Evolutionary conservation across 2,329 filamentous ascomycete genomes (phyloP), one percentile per base, ranked within the genome.

Genomic region (Fusarium floridanum): DNA sequence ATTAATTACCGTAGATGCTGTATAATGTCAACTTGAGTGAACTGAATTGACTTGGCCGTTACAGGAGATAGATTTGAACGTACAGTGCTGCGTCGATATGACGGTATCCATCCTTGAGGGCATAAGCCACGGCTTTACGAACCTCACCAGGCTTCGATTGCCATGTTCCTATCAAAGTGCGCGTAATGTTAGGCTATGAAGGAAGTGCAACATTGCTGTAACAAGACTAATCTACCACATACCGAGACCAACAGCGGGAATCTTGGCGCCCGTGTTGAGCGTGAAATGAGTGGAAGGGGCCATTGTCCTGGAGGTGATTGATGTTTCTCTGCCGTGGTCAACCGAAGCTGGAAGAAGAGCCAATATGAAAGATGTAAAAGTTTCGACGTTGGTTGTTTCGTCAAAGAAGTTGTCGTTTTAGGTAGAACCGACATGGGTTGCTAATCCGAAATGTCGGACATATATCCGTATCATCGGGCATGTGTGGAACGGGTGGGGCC

Each of bases 231-330:
- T 9, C 22, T 95, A 92, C 92, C 92, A 95, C 64, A 93, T 95
- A 67, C 93, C 93, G 55, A 95, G 87, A 71, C 92, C 92, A 72
- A 95, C 83, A 74, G 91, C 90, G 59, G 92, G 92, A 68, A 95
- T 95, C 84, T 93, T 91, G 81, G 89, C 92, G 68, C 93, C 93
- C 61, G 91, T 91, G 84, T 93, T 92, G 81, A 93, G 88, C 75
- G 88, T 90, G 81, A 91, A 75, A 37, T 72, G 61, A 9, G 68
- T 64, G 6, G 48, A 63, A 14, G 69, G 68, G 55, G 68, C 55
- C 73, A 75, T 75, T 20, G 4, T 60, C 3, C 11, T 36, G 7
- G 7, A 6, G 2, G 41, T 22, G 41, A 16, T 8, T 43, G 12
- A n/a, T 41, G 17, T 66, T 76, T 48, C 20, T 24, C 45, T 62